These are phyloP conservation scores for Pseudogymnoascus sp. DNA, from an alignment of 2,329 filamentous ascomycete genomes.

Conservation along the genomic window DNA sequence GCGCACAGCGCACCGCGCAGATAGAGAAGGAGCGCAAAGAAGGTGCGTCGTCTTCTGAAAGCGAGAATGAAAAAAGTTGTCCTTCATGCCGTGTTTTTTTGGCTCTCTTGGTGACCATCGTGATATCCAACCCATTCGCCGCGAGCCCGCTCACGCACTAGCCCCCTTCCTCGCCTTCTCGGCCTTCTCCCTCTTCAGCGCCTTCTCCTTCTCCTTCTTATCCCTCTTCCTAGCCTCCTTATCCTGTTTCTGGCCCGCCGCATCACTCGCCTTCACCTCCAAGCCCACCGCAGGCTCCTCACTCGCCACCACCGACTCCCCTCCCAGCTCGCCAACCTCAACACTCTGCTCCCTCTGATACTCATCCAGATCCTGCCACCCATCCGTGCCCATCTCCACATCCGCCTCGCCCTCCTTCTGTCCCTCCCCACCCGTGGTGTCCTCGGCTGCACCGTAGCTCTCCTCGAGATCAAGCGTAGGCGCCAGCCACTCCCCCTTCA, in stretches of 20 bases:
- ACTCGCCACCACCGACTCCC: slow-evolving; percentile 13
- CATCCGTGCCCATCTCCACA: slow-evolving; percentile 21
- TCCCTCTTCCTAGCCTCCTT: slow-evolving; percentile 31
- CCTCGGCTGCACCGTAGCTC: slow-evolving; percentile 15
- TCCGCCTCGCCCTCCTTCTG: slow-evolving; percentile 13
- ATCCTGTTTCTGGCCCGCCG: slow-evolving; percentile 29
- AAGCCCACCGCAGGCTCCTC: slow-evolving; percentile 28
- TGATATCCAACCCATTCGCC: background rate
- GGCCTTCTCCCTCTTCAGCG: slow-evolving; percentile 47
- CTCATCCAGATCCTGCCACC: slow-evolving; percentile 30
- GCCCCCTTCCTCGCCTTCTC: slow-evolving; percentile 35
- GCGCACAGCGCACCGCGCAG: background rate
- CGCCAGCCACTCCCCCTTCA: slow-evolving; percentile 41
- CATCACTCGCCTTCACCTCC: slow-evolving; percentile 28
- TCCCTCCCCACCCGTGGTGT: slow-evolving; percentile 15
- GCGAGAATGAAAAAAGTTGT: background rate
- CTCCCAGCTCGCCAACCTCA: slow-evolving; percentile 20
- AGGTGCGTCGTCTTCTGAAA: background rate
- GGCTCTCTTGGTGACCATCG: background rate
- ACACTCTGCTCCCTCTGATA: slow-evolving; percentile 27
- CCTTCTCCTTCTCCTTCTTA: slow-evolving; percentile 39
- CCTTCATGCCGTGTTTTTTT: background rate
- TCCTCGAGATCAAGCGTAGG: slow-evolving; percentile 32
- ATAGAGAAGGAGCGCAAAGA: slow-evolving; percentile 11
- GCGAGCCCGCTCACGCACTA: background rate